Base-by-base conservation (phyloP, 495 filamentous ascomycete species). In the Tuber aestivum region DNA sequence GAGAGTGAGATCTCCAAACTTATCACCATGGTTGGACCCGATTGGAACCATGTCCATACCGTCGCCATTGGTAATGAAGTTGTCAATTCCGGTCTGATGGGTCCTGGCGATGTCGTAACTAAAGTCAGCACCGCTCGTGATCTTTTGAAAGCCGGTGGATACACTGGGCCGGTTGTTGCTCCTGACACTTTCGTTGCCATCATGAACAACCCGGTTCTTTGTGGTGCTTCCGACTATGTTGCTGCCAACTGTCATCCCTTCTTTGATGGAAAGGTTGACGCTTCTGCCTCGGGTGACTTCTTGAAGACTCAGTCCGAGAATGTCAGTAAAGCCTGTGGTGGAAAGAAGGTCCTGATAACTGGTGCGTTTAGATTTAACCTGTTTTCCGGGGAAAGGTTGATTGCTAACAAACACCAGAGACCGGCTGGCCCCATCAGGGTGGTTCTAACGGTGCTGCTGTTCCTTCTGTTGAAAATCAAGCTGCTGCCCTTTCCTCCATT, bases 181-280 rank as follows among this genome's bases (percentile, higher is more conserved):
- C 91, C 93, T 37, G 94, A 97, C 76, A 95, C 92, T 2, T 91
- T 92, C 80, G 86, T 89, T 20, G 89, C 91, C 1, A 86, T 91
- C 41, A 84, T 90, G 72, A 80, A 83, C 56, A 89, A 97, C 76
- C 91, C 92, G 0, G 84, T 87, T 74, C 85, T 97, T 70, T 97
- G 94, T 84, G 82, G 89, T 14, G 87, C 84, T 40, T 91, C 90
- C 10, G 94, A 96, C 78, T 93, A 91, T 84, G 92, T 90, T 79
- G 91, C 93, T 1, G 89, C 91, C 50, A 97, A 97, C 81, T 87
- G 89, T 76, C 94, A 97, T 81, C 88, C 93, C 20, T 97, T 94
- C 86, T 97, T 97, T 82, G 91, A 95, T 77, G 84, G 86, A 3
- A 87, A 86, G 16, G 86, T 88, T 41, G 80, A 76, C 10, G 85